Base-by-base conservation (phyloP, 306 rosid genomes). In the Citrullus mucosospermus region DNA sequence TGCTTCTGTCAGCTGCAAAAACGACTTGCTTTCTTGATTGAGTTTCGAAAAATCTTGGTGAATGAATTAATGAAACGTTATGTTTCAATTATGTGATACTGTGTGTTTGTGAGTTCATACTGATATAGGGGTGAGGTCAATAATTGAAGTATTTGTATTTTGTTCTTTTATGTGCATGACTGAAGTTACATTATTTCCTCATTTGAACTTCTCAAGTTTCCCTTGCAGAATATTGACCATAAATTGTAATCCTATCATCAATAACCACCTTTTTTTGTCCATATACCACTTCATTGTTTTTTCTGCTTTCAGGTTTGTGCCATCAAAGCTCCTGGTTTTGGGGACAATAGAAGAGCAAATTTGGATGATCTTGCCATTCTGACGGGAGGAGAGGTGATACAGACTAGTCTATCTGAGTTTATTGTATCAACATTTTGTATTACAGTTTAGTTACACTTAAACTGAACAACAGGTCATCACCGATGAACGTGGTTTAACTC, bases 261-360 rank as follows among this genome's bases (percentile, higher is more conserved):
- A 8, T 20, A 67, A 36, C 58, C 59, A 11, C 44, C 20, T 32
- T 14, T 50, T 28, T 2, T 12, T 6, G 39, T 70, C 14, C 77
- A 50, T 8, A 25, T 50, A 72, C 44, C 80, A 30, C 57, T 62
- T 63, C 46, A 34, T 48, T 51, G 15, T 43, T 78, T 85, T 76
- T 84, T 77, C 59, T 8, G 53, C 78, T 69, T 82, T 78, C 83
- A 95, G 98, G 96, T 95, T 77, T 95, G 98, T 90, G 98, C 97
- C 32, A 79, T 92, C 63, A 95, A 95, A 92, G 92, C 98, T 89
- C 98, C 98, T 72, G 98, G 96, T 82, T 95, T 95, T 83, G 98
- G 98, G 79, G 98, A 95, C 78, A 95, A 82, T 74, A 92, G 91
- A 86, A 92, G 53, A 87, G 95, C 95, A 77, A 90, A 80, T 82